These are phyloP conservation scores for Clonostachys rhizophaga DNA, from an alignment of 2,329 filamentous ascomycete species.

Conservation along the genomic window DNA sequence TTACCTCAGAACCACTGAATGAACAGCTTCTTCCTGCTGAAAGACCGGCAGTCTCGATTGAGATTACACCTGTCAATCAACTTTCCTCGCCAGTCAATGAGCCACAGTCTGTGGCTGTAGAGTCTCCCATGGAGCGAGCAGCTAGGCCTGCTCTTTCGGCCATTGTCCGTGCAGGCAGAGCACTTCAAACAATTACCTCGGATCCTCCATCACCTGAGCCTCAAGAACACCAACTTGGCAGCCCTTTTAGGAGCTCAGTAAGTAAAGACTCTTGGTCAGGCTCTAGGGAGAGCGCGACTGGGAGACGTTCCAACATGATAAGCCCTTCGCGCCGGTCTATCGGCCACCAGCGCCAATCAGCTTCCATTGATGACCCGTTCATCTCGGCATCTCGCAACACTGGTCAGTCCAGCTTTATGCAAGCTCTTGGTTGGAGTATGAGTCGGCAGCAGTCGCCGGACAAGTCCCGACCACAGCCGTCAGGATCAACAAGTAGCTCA, in stretches of 20 bases:
- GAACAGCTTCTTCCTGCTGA: neutral
- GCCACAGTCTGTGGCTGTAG: slow-evolving; percentile 19
- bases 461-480: slow-evolving; percentile 7
- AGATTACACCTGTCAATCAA: slow-evolving; percentile 28
- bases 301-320: slow-evolving; percentile 13
- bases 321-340: slow-evolving; percentile 18
- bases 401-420: slow-evolving; percentile 23
- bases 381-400: slow-evolving; percentile 12
- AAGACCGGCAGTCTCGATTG: slow-evolving; percentile 6
- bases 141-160: slow-evolving; percentile 45
- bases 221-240: slow-evolving; percentile 45
- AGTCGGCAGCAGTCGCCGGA: neutral
- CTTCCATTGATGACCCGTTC: slow-evolving; percentile 17
- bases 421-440: slow-evolving; percentile 18
- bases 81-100: slow-evolving; percentile 29
- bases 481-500: slow-evolving; percentile 23
- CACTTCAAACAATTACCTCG: slow-evolving; percentile 52
- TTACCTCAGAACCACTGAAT: neutral
- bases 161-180: slow-evolving; percentile 52
- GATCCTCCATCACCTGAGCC: slow-evolving; percentile 52
- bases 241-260: slow-evolving; percentile 44
- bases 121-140: slow-evolving; percentile 17
- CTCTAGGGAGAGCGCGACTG: slow-evolving; percentile 13
- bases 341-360: slow-evolving; percentile 1
- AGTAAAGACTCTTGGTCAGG: slow-evolving; percentile 25